Evolutionary conservation across 106 monocot species (phyloP).

Genomic region (Vanilla planifolia): DNA sequence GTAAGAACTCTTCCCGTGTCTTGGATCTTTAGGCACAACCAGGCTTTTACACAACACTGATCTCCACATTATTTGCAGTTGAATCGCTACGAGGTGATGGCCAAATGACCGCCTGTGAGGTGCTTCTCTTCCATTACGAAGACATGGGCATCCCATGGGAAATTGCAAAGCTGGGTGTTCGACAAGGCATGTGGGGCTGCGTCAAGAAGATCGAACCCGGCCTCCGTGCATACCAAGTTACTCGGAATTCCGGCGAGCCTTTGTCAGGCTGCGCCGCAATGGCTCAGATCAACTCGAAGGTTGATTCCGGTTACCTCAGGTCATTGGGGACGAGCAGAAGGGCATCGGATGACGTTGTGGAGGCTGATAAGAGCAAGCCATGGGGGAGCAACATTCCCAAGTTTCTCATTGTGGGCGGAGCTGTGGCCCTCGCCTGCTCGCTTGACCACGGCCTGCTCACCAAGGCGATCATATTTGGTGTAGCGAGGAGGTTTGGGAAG

Average conservation of each 20-base stretch:
- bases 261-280: slow-evolving; percentile 35
- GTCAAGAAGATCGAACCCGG: slow-evolving; percentile 88
- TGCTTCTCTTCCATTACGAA: slow-evolving; percentile 88
- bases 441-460: slow-evolving; percentile 71
- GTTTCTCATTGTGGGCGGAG: slow-evolving; percentile 56
- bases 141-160: slow-evolving; percentile 98
- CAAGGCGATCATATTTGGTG: slow-evolving; percentile 76
- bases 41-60: too few relatives aligned
- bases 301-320: slow-evolving; percentile 30
- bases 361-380: slow-evolving; percentile 26
- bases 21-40: not conserved
- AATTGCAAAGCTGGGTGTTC: slow-evolving; percentile 77
- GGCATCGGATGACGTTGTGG: slow-evolving; percentile 18
- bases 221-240: slow-evolving; percentile 62
- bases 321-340: slow-evolving; percentile 20
- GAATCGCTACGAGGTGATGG: slow-evolving; percentile 71
- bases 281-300: slow-evolving; percentile 52
- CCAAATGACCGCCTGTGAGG: slow-evolving; percentile 72
- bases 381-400: slow-evolving; percentile 36
- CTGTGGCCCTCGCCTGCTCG: slow-evolving; percentile 53
- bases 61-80: slow-evolving; percentile 26
- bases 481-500: slow-evolving; percentile 62
- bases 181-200: slow-evolving; percentile 93
- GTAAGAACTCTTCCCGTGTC: slow-evolving; percentile 10
- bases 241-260: slow-evolving; percentile 29